Evolutionary conservation across 2,329 filamentous ascomycete genomes (phyloP), one percentile per base, ranked within the genome.

Genomic region (Alternaria postmessia): DNA sequence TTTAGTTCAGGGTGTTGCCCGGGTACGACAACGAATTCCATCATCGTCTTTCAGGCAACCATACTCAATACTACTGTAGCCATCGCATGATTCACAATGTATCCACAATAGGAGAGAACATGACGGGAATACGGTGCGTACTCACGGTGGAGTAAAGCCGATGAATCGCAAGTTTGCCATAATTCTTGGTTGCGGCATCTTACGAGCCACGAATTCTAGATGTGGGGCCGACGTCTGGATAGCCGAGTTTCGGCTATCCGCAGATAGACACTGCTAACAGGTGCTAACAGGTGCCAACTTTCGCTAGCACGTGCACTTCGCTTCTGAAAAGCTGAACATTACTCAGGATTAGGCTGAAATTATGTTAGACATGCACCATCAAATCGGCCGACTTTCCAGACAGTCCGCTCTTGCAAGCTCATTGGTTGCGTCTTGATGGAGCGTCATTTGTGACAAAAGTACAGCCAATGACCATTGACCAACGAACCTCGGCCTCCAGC

Each of bases 181-280:
- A 26, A 20, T 36, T 24, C 9, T 30, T 48, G 46, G 46, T 24
- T 12, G 32, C 30, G 30, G 46, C 18, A 32, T 18, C 38, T 39
- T 18, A 18, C n/a, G 38, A 48, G 46, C 30, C 14, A 48, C 46
- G 30, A 22, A 34, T 48, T 22, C n/a, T 5, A 39, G 7, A 34
- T 48, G 30, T 36, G 46, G 46, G 46, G 18, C 46, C 30, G 30
- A 36, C 20, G 6, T 49, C 14, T 38, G 20, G 14, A 7, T 49
- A 49, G 46, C 46, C 46, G 46, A 49, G 32, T 7, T 34, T 49
- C 44, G 46, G 46, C 46, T 48, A 34, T 48, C 7, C 46, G 20
- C 46, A 49, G 32, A 38, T 26, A 20, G 32, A 49, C 8, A 22
- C 32, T 49, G 32, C 22, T 36, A 49, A 18, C 20, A 24, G 36